Percentiles rank a stretch among this genome's conserved stretches.
phyloP scores from a whole-genome alignment of 2,329 filamentous ascomycete species.

The Biscogniauxia sp. region DNA sequence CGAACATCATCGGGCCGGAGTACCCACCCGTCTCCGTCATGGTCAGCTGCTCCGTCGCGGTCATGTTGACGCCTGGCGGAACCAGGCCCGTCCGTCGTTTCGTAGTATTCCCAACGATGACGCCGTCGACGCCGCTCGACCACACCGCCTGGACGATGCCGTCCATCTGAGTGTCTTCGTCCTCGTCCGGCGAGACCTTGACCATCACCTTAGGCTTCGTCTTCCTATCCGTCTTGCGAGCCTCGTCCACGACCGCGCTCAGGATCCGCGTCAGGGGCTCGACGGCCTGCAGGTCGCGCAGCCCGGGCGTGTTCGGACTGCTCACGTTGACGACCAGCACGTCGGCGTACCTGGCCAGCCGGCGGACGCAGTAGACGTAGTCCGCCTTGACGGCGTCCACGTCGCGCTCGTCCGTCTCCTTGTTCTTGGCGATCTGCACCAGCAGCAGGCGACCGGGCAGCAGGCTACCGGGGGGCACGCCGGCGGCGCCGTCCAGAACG shows the following conservation, averaged over 20 bases:
- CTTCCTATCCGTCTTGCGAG: slow-evolving; percentile 64
- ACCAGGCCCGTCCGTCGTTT: slow-evolving; percentile 73
- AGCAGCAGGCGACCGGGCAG: slow-evolving; percentile 72
- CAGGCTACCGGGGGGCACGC: slow-evolving; percentile 80
- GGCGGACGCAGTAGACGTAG: slow-evolving; percentile 86
- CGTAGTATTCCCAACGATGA: slow-evolving; percentile 97
- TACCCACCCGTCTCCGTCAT: slow-evolving; percentile 81
- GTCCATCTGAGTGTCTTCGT: slow-evolving; percentile 76
- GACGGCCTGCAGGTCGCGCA: slow-evolving; percentile 80
- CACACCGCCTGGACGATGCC: slow-evolving; percentile 87
- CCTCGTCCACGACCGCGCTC: slow-evolving; percentile 77
- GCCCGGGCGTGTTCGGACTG: slow-evolving; percentile 90
- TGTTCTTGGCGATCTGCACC: slow-evolving; percentile 97
- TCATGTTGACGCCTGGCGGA: slow-evolving; percentile 64
- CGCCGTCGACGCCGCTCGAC: slow-evolving; percentile 82
- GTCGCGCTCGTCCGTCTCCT: slow-evolving; percentile 80
- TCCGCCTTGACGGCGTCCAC: slow-evolving; percentile 75
- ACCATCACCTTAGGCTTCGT: slow-evolving; percentile 87
- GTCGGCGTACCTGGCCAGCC: slow-evolving; percentile 84
- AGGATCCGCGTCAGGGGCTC: slow-evolving; percentile 81
- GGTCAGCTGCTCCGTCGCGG: slow-evolving; percentile 62
- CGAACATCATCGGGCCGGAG: slow-evolving; percentile 86
- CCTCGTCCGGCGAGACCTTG: slow-evolving; percentile 95
- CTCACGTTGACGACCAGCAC: slow-evolving; percentile 98
- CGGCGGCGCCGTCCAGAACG: slow-evolving; percentile 74